A percentile compares a stretch with the other conserved stretches of the same genome.
Evolutionary conservation across 257 asterid species (phyloP).

Genomic region (Penstemon barbatus): DNA sequence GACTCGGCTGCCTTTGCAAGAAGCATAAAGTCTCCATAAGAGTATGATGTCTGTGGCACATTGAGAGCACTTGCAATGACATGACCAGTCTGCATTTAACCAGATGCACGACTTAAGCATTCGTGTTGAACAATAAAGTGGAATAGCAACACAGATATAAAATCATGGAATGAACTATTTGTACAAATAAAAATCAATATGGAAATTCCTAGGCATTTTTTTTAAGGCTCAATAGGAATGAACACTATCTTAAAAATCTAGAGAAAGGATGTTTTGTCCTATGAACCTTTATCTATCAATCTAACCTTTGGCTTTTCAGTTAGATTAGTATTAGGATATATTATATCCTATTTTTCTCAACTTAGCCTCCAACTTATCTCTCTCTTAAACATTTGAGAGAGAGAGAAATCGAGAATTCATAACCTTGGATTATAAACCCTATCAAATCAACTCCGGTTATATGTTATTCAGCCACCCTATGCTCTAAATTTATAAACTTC

Average conservation of each 20-base stretch:
- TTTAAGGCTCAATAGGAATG: slow-evolving; percentile 13
- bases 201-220: too few species aligned
- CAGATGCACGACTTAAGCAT: slow-evolving; percentile 23
- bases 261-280: not conserved
- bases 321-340: not conserved
- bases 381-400: not conserved
- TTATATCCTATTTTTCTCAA: not conserved
- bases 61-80: slow-evolving; percentile 80
- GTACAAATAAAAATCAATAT: not conserved
- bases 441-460: not conserved
- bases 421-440: slow-evolving; percentile 7
- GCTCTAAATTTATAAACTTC: not conserved
- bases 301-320: not conserved
- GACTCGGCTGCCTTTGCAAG: slow-evolving; percentile 68
- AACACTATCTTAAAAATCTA: not conserved
- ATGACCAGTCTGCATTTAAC: slow-evolving; percentile 67
- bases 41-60: slow-evolving; percentile 77
- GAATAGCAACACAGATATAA: not conserved
- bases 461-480: not conserved
- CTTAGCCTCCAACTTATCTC: not conserved
- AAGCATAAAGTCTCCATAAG: slow-evolving; percentile 84
- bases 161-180: not conserved
- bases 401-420: slow-evolving; percentile 1
- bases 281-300: not conserved
- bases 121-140: slow-evolving; percentile 2